Evolutionary conservation across 2,329 filamentous ascomycete genomes (phyloP).

Genomic region (Neurospora crassa): DNA sequence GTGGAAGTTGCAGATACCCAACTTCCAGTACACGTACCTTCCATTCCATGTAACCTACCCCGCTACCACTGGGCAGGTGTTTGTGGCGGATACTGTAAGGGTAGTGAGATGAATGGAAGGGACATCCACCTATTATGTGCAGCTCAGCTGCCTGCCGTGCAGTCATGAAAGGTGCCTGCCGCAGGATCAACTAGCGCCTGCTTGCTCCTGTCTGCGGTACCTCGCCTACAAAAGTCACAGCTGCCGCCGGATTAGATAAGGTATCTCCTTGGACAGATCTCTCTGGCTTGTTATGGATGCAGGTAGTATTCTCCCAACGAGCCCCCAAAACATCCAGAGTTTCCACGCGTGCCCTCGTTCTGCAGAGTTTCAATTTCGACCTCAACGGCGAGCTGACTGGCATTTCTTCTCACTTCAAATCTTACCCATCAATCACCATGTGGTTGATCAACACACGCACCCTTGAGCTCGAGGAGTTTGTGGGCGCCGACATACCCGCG

Average conservation of each 20-base stretch:
- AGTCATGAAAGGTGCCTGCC: neutral
- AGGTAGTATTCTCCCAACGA: neutral
- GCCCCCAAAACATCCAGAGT: neutral
- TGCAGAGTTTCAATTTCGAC: neutral
- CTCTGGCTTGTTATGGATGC: neutral
- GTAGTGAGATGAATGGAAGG: neutral
- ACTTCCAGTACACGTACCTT: neutral
- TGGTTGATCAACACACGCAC: slow-evolving; percentile 12
- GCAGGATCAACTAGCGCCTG: neutral
- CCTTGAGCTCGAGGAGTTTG: slow-evolving; percentile 9
- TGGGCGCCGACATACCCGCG: slow-evolving; percentile 7
- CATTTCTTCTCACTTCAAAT: neutral
- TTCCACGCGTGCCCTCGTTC: neutral
- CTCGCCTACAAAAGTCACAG: neutral
- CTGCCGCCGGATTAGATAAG: neutral
- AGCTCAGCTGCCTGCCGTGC: neutral
- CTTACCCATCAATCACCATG: slow-evolving; percentile 1
- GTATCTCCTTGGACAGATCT: neutral
- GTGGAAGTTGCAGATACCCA: neutral
- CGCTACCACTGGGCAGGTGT: neutral
- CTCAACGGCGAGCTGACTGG: neutral
- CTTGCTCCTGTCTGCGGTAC: neutral
- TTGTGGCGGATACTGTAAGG: neutral
- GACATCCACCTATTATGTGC: neutral
- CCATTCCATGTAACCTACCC: no score